phyloP scores from a whole-genome alignment of 169 alveolate species.

The Amoebophrya sp. region DNA sequence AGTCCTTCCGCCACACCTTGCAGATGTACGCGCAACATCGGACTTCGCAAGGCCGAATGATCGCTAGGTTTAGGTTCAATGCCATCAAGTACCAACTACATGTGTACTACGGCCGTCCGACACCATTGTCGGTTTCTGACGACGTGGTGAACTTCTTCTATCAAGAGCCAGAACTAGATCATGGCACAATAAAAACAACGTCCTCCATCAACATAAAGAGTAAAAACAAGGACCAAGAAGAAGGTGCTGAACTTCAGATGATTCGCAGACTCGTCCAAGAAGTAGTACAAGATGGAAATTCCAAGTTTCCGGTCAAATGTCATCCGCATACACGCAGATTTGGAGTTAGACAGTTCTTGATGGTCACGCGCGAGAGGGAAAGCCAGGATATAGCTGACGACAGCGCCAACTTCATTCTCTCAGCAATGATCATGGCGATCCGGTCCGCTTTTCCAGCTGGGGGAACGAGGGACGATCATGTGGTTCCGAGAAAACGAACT shows the following conservation, averaged over 20 bases:
- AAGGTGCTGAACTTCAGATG: background rate
- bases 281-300: too few relatives aligned
- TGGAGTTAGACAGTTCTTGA: background rate
- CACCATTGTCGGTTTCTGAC: background rate
- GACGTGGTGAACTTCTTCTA: background rate
- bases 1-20: background rate
- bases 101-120: constrained; percentile 6
- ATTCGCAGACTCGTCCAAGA: background rate
- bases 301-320: background rate
- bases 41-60: background rate
- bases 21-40: background rate
- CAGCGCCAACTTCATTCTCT: background rate
- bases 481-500: too few relatives aligned
- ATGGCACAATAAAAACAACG: background rate
- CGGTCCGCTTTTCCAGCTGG: background rate
- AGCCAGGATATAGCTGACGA: background rate
- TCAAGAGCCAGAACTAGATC: background rate
- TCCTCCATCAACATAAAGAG: background rate
- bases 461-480: too few relatives aligned
- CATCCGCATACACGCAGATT: background rate
- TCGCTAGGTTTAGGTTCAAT: background rate
- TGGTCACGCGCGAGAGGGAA: background rate
- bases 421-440: background rate
- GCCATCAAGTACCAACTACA: background rate
- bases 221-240: background rate